Percentiles rank a stretch among this genome's conserved stretches.
phyloP scores from a whole-genome alignment of 176 grass and related monocot genomes.

The Triticum monococcum region DNA sequence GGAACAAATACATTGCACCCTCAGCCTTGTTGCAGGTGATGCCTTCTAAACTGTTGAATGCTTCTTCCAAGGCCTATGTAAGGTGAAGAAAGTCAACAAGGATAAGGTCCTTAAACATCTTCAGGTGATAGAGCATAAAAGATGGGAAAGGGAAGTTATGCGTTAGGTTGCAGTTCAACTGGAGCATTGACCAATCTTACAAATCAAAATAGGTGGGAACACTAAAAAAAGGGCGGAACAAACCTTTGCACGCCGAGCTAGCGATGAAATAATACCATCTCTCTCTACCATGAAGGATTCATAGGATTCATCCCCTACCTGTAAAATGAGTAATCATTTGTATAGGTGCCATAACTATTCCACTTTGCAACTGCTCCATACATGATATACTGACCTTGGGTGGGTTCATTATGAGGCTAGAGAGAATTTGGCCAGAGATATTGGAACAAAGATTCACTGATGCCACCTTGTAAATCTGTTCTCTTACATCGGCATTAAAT shows the following conservation, averaged over 20 bases:
- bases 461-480: constrained; percentile 97
- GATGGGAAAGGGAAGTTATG: not conserved
- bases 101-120: not conserved
- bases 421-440: constrained; percentile 87
- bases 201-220: not conserved
- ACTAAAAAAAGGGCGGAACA: not conserved
- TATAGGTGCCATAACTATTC: not conserved
- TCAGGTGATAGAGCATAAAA: not conserved
- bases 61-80: constrained; percentile 87
- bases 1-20: constrained; percentile 98
- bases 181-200: not conserved
- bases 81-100: constrained; percentile 12
- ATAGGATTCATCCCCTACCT: constrained; percentile 94
- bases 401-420: constrained; percentile 97
- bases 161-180: constrained; percentile 3
- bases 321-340: constrained; percentile 29
- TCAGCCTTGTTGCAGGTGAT: constrained; percentile 96
- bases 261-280: constrained; percentile 83
- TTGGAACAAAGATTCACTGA: constrained; percentile 98
- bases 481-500: constrained; percentile 88
- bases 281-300: constrained; percentile 78
- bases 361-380: not conserved
- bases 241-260: constrained; percentile 87
- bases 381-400: constrained; percentile 70
- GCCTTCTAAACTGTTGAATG: constrained; percentile 90